A percentile compares a stretch with the other conserved stretches of the same genome.
Evolutionary conservation across 108 stramenopile species (phyloP).

Genomic region (Cyclotella kingstonii): DNA sequence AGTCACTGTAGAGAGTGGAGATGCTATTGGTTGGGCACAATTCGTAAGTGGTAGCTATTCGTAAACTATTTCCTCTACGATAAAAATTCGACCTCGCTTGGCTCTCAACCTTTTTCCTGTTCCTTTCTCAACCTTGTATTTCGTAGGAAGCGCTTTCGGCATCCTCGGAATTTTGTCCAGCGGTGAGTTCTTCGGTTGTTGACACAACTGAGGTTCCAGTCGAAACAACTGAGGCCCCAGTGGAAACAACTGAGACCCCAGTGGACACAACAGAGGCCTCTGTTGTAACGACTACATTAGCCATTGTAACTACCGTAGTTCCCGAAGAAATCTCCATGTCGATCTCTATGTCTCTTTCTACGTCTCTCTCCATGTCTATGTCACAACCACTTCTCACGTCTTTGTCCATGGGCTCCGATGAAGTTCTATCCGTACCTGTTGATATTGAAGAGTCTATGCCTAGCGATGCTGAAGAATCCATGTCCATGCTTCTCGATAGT

Average conservation of each 20-base stretch:
- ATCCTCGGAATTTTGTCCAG: conserved; percentile 18
- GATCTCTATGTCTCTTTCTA: too few species aligned
- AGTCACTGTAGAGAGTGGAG: conserved; percentile 23
- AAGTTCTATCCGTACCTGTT: too few species aligned
- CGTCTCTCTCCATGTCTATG: not conserved
- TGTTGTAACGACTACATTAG: not conserved
- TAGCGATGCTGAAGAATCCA: too few species aligned
- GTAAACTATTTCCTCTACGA: not conserved
- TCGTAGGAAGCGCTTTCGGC: conserved; percentile 12
- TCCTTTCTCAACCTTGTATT: too few species aligned
- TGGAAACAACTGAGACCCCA: not conserved
- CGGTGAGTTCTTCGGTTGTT: not conserved
- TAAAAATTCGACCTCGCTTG: not conserved
- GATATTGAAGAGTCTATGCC: too few species aligned
- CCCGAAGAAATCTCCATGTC: too few species aligned
- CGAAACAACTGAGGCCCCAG: conserved; percentile 1
- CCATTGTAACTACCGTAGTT: conserved; percentile 14
- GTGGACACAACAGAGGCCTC: not conserved
- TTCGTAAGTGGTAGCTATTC: conserved; percentile 7
- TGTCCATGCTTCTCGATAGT: too few species aligned
- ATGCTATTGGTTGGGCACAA: conserved; percentile 26
- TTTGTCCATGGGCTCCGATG: not conserved
- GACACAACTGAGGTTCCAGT: not conserved
- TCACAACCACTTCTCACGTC: too few species aligned
- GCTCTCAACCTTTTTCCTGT: not conserved